Percentiles rank a stretch among this genome's conserved stretches.
These are phyloP conservation scores for Aspergillus haitiensis DNA, from an alignment of 495 filamentous ascomycete species.

Conservation along the genomic window DNA sequence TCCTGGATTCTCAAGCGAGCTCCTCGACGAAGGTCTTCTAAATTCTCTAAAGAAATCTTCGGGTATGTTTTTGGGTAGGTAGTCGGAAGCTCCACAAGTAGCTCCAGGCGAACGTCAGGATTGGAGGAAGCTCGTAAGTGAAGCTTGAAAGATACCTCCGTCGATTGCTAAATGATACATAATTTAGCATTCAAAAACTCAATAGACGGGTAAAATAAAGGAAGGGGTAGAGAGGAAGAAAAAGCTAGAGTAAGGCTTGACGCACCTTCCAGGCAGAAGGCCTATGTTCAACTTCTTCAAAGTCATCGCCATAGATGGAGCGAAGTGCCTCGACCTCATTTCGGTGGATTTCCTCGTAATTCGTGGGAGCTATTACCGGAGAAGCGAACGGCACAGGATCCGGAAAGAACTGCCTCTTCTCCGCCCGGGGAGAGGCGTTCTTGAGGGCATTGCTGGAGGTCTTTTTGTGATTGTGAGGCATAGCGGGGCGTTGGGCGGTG, in stretches of 20 bases:
- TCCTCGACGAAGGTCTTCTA: conserved; percentile 62
- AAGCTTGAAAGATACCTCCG: conserved; percentile 77
- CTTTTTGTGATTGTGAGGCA: conserved; percentile 53
- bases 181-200: conserved; percentile 1
- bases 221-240: background rate
- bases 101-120: conserved; percentile 59
- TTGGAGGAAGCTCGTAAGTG: conserved; percentile 70
- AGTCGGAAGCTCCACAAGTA: conserved; percentile 75
- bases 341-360: conserved; percentile 81
- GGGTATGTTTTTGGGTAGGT: conserved; percentile 92
- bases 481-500: conserved; percentile 45
- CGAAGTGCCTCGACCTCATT: conserved; percentile 84
- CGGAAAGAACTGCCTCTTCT: conserved; percentile 35
- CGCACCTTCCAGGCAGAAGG: conserved; percentile 83
- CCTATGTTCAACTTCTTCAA: conserved; percentile 66
- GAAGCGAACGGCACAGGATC: conserved; percentile 32
- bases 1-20: conserved; percentile 67
- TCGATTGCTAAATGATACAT: conserved; percentile 57
- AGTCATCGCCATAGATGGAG: conserved; percentile 93
- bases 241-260: conserved; percentile 12
- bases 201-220: background rate
- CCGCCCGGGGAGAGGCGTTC: conserved; percentile 35
- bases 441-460: conserved; percentile 35
- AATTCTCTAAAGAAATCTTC: conserved; percentile 63
- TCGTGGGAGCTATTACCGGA: conserved; percentile 45